A percentile compares a stretch with the other conserved stretches of the same genome.
These are phyloP conservation scores for Populus alba DNA, from an alignment of 345 rosid genomes.

Conservation along the genomic window DNA sequence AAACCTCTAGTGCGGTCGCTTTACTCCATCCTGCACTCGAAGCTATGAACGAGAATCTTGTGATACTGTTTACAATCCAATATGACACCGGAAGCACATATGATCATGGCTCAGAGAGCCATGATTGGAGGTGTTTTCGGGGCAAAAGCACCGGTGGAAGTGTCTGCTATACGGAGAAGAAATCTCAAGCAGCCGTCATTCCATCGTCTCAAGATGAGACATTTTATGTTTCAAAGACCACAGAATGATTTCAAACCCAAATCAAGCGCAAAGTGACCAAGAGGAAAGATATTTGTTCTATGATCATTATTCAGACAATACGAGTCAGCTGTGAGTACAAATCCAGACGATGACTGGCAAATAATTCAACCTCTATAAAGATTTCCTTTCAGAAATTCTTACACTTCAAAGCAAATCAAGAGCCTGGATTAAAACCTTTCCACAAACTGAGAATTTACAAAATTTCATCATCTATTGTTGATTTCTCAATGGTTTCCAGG, in stretches of 20 bases:
- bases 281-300: not conserved
- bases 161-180: not conserved
- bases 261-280: not conserved
- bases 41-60: not conserved
- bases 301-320: not conserved
- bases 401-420: not conserved
- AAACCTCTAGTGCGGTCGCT: not conserved
- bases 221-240: too few relatives aligned
- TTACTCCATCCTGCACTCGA: not conserved
- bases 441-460: not conserved
- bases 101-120: too few relatives aligned
- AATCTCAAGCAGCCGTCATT: not conserved
- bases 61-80: not conserved
- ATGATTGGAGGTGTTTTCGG: too few relatives aligned
- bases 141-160: not conserved
- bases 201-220: not conserved
- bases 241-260: not conserved
- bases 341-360: not conserved
- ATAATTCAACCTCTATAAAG: not conserved
- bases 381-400: not conserved
- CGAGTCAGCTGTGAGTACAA: not conserved
- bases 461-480: not conserved
- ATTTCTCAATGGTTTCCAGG: not conserved
- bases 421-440: not conserved
- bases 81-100: not conserved